Base-by-base conservation (phyloP, 108 stramenopile species). In the Bacterosira constricta region DNA sequence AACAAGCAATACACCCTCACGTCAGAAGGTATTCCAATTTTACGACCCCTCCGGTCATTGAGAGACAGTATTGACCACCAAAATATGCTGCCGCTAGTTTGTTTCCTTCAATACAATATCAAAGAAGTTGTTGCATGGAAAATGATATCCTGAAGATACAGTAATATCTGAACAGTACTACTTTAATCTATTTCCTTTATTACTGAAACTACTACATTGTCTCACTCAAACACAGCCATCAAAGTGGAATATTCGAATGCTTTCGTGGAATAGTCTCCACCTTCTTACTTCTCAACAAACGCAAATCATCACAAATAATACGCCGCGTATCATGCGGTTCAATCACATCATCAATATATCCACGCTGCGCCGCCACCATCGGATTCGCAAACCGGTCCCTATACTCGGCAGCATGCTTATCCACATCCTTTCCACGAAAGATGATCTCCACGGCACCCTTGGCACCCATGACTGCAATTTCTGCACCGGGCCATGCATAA, bases 361-460 rank as follows among this genome's bases (percentile, higher is more conserved):
- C 95, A 13, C 98, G 82, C 63, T 95, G 91, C n/a, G 98, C 97
- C 6, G 93, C 96, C 12, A 95, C 91, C 92, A 98, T 84, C 17
- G 97, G 96, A 76, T 98, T 97, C 11, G 97, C 97, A 79, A 97
- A 99, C 12, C 91, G 81, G 31, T 83, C 82, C 1, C 85, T 84
- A 81, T 99, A 99, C 56, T 98, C 96, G 30, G 81, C 85, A 41
- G 95, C 96, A 63, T 96, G 83, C 57, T 92, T 84, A 63, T 96
- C 99, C 46, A 98, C 85, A 63, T 97, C 90, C 90, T 84, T 75
- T 71, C 98, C 98, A n/a, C 97, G 85, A 82, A 97, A 98, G 55
- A 99, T 90, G 66, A 99, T 99, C 74, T 99, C 97, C 34, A 97
- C 98, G 10, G 99, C 99, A 11, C 99, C 99, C 80, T 99, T 99